Evolutionary conservation across 371 early-diverging fungal genomes (phyloP).

Genomic region (Rhizomucor miehei): DNA sequence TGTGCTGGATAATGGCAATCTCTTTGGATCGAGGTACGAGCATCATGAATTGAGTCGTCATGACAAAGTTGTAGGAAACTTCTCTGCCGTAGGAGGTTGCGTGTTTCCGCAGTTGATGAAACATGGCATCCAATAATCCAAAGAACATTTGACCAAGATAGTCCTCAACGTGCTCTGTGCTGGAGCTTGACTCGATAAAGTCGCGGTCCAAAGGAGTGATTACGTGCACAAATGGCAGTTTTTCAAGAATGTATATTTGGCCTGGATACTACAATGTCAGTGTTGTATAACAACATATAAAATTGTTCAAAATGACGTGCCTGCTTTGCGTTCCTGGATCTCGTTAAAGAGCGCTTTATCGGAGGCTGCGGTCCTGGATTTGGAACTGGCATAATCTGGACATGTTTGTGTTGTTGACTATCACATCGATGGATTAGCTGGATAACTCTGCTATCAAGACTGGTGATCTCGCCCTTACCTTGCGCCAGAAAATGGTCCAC

Average conservation of each 20-base stretch:
- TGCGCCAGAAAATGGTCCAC: slow-evolving; percentile 69
- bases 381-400: slow-evolving; percentile 64
- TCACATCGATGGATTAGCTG: background rate
- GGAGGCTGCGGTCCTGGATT: slow-evolving; percentile 46
- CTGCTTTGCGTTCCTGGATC: slow-evolving; percentile 42
- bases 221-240: slow-evolving; percentile 46
- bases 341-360: slow-evolving; percentile 43
- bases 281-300: background rate
- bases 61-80: slow-evolving; percentile 63
- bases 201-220: slow-evolving; percentile 36
- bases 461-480: slow-evolving; percentile 43
- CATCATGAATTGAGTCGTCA: slow-evolving; percentile 72
- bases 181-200: slow-evolving; percentile 19
- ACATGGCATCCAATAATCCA: slow-evolving; percentile 48
- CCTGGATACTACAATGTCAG: slow-evolving; percentile 13
- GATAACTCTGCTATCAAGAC: background rate
- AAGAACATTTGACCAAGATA: slow-evolving; percentile 51
- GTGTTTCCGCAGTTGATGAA: slow-evolving; percentile 45
- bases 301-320: slow-evolving; percentile 11
- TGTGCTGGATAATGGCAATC: slow-evolving; percentile 14
- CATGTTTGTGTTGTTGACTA: slow-evolving; percentile 70
- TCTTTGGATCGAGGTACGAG: slow-evolving; percentile 65
- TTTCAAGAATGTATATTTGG: slow-evolving; percentile 41
- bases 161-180: slow-evolving; percentile 24
- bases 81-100: slow-evolving; percentile 9